phyloP scores from a whole-genome alignment of 2,329 filamentous ascomycete species.

The Neofusicoccum sp. region DNA sequence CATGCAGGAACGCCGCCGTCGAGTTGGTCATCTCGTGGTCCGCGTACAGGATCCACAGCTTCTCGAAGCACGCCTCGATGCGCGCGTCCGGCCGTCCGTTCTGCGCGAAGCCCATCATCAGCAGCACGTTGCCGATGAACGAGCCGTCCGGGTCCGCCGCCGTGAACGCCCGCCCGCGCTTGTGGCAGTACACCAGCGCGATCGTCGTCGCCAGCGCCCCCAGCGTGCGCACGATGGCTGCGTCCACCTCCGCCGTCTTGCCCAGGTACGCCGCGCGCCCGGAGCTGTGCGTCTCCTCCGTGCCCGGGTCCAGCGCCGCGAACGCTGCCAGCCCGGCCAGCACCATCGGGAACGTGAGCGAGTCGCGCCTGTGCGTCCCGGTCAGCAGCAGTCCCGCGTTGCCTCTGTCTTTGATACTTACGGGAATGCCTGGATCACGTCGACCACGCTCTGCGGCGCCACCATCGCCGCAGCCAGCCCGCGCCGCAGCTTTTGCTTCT shows the following conservation, averaged over 20 bases:
- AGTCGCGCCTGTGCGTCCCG: not conserved
- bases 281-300: constrained; percentile 10
- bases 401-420: not conserved
- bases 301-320: constrained; percentile 13
- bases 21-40: constrained; percentile 61
- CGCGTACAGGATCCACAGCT: constrained; percentile 56
- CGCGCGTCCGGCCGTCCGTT: constrained; percentile 51
- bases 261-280: constrained; percentile 47
- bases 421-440: constrained; percentile 45
- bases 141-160: constrained; percentile 40
- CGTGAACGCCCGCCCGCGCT: constrained; percentile 52
- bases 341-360: constrained; percentile 40
- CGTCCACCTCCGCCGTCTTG: constrained; percentile 47
- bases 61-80: constrained; percentile 51
- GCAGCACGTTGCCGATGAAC: constrained; percentile 57
- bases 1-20: constrained; percentile 56
- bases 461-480: constrained; percentile 3
- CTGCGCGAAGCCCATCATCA: constrained; percentile 54
- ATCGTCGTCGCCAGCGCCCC: constrained; percentile 45
- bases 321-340: constrained; percentile 47
- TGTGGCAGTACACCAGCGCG: constrained; percentile 34
- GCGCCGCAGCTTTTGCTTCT: constrained; percentile 43
- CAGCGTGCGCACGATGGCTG: constrained; percentile 54
- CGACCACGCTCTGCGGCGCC: constrained; percentile 22
- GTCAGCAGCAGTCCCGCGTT: not conserved